phyloP scores from a whole-genome alignment of 2,329 filamentous ascomycete species.

The Aspergillus bombycis region DNA sequence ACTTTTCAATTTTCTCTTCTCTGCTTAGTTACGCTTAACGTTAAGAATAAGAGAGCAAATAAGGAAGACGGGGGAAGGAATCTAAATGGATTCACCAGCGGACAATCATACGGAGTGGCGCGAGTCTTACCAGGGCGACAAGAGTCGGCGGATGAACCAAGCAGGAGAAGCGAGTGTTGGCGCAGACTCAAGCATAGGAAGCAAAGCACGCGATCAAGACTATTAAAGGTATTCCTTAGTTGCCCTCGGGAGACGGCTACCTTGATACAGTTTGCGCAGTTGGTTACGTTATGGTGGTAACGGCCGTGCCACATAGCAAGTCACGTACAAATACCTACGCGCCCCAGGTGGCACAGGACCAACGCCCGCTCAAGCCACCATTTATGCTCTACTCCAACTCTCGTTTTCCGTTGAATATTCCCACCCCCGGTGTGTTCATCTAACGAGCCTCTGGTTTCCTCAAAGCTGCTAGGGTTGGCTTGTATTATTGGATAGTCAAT shows the following conservation, averaged over 20 bases:
- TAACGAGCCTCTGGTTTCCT: not conserved
- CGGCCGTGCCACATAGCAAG: not conserved
- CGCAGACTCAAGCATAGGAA: not conserved
- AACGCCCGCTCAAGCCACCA: conserved; percentile 9
- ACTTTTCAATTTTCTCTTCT: not conserved
- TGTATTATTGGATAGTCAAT: not conserved
- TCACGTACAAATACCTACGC: not conserved
- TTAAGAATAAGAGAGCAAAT: not conserved
- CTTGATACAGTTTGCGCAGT: not conserved
- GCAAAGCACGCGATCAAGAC: not conserved
- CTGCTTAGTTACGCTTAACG: not conserved
- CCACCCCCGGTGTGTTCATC: not conserved
- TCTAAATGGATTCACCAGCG: no score
- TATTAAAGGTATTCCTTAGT: not conserved
- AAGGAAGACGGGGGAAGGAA: not conserved
- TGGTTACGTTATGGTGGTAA: not conserved
- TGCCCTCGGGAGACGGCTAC: not conserved
- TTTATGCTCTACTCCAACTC: not conserved
- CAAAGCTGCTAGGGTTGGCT: not conserved
- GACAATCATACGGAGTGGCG: no score
- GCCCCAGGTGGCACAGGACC: conserved; percentile 11
- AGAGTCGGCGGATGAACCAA: no score
- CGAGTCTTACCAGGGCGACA: no score
- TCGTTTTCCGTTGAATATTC: not conserved
- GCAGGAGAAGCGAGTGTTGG: not conserved